A percentile compares a stretch with the other conserved stretches of the same genome.
Evolutionary conservation across 2,329 filamentous ascomycete species (phyloP).

Genomic region (Fusarium acutatum): DNA sequence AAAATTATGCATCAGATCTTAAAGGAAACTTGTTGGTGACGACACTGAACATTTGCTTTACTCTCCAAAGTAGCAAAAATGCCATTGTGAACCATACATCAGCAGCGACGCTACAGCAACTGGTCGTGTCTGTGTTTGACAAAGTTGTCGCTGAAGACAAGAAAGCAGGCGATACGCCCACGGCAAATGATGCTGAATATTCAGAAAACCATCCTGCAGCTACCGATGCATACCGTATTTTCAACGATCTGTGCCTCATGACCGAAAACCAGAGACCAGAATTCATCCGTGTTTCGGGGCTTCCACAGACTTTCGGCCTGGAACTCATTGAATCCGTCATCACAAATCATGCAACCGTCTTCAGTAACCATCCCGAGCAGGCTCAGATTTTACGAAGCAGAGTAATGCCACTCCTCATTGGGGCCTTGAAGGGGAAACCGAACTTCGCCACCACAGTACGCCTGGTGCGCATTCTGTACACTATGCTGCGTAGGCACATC

Average conservation of each 20-base stretch:
- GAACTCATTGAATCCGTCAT: constrained; percentile 93
- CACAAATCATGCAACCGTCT: constrained; percentile 83
- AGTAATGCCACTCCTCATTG: constrained; percentile 85
- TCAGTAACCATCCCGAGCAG: constrained; percentile 81
- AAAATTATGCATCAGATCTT: constrained; percentile 87
- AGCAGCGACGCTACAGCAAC: constrained; percentile 93
- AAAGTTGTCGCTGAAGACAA: constrained; percentile 85
- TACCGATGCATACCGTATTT: constrained; percentile 85
- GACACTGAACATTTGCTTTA: constrained; percentile 89
- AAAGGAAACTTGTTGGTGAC: constrained; percentile 83
- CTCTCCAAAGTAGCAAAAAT: constrained; percentile 90
- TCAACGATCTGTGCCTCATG: constrained; percentile 89
- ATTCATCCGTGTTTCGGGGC: constrained; percentile 79
- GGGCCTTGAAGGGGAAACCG: constrained; percentile 78
- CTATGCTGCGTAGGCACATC: constrained; percentile 81
- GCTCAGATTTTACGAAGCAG: constrained; percentile 78
- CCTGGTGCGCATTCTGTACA: constrained; percentile 82
- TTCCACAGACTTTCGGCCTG: constrained; percentile 84
- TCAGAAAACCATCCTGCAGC: constrained; percentile 78
- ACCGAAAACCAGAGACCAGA: constrained; percentile 85
- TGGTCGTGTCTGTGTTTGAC: constrained; percentile 92
- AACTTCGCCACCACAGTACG: constrained; percentile 85
- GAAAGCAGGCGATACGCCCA: constrained; percentile 59
- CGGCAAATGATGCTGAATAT: constrained; percentile 68
- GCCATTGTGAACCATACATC: constrained; percentile 94